Evolutionary conservation across 2,329 filamentous ascomycete genomes (phyloP), one percentile per base, ranked within the genome.

Genomic region (Colletotrichum limetticola): DNA sequence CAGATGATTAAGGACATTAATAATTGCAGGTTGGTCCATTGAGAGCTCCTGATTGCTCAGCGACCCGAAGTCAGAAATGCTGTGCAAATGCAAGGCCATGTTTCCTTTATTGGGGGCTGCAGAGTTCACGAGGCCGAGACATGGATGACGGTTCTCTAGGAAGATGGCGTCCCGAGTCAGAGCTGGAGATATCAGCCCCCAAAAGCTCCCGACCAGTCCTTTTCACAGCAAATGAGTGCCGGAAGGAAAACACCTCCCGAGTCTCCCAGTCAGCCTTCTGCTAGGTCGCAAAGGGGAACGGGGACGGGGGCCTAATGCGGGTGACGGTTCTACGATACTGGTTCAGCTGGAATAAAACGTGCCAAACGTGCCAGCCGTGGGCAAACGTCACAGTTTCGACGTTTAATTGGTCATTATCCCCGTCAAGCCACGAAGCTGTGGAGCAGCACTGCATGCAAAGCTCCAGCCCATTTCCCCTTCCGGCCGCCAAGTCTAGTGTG

Each of bases 381-480:
- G 24, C 19, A 53, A 42, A 66, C 66, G 55, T 59, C 60, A n/a
- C 35, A 28, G 46, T 19, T 28, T 26, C 4, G 26, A 5, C 59
- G 8, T 14, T 30, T 74, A 28, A 75, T 75, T 75, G 74, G 68
- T 7, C 49, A 49, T 24, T 19, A 49, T 19, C 52, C 30, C 49
- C 53, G 28, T 68, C 8, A 59, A 57, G 52, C 72, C 61, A 72
- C 71, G 61, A 42, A 46, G 55, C 16, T 59, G 60, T 70, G 67
- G 67, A 65, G 62, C 46, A 64, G 56, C 61, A 68, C 73, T 58
- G 35, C 32, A 75, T 71, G 66, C 37, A 66, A 65, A 52, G 55
- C 69, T 62, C 66, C 66, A 72, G 68, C 69, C 62, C 74, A 19
- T 37, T 75, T 65, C 74, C 74, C 32, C 12, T 71, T 68, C 58